Conservation (phyloP, 495 filamentous ascomycete species). For the Aspergillus affinis region DNA sequence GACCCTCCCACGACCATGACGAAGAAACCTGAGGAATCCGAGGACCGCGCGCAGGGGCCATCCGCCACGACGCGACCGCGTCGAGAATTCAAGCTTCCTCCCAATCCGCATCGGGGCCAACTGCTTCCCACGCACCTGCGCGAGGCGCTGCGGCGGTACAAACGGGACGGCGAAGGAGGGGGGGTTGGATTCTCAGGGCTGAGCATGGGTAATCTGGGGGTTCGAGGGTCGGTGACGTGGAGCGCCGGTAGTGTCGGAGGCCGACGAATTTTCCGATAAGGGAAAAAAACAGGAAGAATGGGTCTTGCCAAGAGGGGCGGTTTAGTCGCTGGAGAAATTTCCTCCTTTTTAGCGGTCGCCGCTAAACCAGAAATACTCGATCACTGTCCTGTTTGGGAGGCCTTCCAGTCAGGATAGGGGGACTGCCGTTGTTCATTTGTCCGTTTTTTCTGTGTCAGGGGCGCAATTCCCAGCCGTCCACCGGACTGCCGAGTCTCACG, state of each 20-base stretch:
- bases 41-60: slow-evolving; percentile 21
- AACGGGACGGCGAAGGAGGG: slow-evolving; percentile 62
- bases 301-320: no score
- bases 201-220: slow-evolving; percentile 66
- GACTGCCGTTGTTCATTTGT: no score
- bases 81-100: slow-evolving; percentile 30
- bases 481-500: no score
- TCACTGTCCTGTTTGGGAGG: no score
- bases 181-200: slow-evolving; percentile 72
- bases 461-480: no score
- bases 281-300: neutral
- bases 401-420: no score
- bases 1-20: neutral
- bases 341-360: no score
- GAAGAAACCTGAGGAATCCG: neutral
- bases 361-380: no score
- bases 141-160: slow-evolving; percentile 74
- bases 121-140: slow-evolving; percentile 79
- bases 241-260: slow-evolving; percentile 51
- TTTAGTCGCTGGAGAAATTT: no score
- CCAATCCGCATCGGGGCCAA: slow-evolving; percentile 61
- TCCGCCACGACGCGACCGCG: neutral
- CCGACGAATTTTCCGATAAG: slow-evolving; percentile 61
- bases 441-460: no score
- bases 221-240: slow-evolving; percentile 61